Conservation (phyloP, 441 rosid genomes). For the Dalechampia spathulata region DNA sequence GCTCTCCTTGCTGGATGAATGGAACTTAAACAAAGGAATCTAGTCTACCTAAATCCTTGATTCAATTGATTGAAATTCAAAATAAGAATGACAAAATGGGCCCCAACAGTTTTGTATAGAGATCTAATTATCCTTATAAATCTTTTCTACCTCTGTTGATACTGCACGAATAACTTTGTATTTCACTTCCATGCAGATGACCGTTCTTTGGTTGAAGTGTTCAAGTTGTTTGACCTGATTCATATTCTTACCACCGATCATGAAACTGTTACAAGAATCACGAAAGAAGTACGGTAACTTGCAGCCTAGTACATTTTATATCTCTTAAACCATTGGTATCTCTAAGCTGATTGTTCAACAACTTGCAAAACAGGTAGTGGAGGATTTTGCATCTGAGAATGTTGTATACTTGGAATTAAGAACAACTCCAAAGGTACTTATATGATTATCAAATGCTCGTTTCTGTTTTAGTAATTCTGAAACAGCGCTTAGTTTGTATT, state of each 20-base stretch:
- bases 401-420: conserved; percentile 75
- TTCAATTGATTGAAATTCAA: too few species aligned
- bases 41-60: not conserved
- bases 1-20: conserved; percentile 6
- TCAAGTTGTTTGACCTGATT: conserved; percentile 90
- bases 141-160: not conserved
- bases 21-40: not conserved
- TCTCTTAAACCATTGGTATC: not conserved
- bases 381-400: conserved; percentile 61
- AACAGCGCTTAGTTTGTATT: not conserved
- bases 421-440: conserved; percentile 90
- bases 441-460: not conserved
- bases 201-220: conserved; percentile 74
- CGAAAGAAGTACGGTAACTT: conserved; percentile 58
- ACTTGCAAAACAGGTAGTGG: conserved; percentile 48
- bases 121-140: too few species aligned
- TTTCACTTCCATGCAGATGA: conserved; percentile 42
- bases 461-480: not conserved
- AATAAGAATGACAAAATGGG: too few species aligned
- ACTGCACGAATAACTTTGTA: not conserved
- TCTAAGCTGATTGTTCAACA: conserved; percentile 5
- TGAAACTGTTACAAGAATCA: conserved; percentile 72
- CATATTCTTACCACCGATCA: conserved; percentile 89
- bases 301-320: not conserved
- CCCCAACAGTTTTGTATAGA: too few species aligned